These are phyloP conservation scores for Byssochlamys sp. DNA, from an alignment of 2,329 filamentous ascomycete genomes.

Conservation along the genomic window DNA sequence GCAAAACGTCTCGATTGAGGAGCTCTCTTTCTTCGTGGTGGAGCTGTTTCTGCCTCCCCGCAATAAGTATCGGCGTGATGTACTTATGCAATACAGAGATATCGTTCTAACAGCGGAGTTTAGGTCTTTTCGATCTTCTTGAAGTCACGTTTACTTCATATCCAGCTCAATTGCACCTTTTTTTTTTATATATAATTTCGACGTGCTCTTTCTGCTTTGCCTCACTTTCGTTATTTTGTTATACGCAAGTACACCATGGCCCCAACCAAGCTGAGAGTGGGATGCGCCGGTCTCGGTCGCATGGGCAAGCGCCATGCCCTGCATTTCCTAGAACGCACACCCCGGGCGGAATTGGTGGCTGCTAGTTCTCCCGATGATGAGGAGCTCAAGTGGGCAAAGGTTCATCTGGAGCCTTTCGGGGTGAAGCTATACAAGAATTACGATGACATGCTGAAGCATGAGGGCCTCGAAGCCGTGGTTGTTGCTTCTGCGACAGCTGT, in stretches of 20 bases:
- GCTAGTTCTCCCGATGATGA: conserved; percentile 27
- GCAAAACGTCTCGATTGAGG: not conserved
- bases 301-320: conserved; percentile 27
- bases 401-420: conserved; percentile 37
- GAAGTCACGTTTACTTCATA: not conserved
- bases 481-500: conserved; percentile 42
- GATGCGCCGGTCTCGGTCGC: conserved; percentile 4
- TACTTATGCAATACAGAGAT: not conserved
- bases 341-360: conserved; percentile 31
- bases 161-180: not conserved
- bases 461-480: conserved; percentile 41
- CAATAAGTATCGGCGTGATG: not conserved
- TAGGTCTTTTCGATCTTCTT: not conserved
- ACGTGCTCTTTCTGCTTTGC: not conserved
- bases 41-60: not conserved
- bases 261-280: conserved; percentile 4
- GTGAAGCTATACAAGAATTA: conserved; percentile 40
- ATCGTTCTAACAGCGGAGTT: not conserved
- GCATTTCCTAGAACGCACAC: conserved; percentile 28
- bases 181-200: too few species aligned
- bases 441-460: conserved; percentile 42
- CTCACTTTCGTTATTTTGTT: not conserved
- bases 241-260: conserved; percentile 1
- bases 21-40: not conserved
- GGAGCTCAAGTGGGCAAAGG: conserved; percentile 35